phyloP scores from a whole-genome alignment of 1,284 basidiomycete species.

The Cutaneotrichosporon arboriforme region DNA sequence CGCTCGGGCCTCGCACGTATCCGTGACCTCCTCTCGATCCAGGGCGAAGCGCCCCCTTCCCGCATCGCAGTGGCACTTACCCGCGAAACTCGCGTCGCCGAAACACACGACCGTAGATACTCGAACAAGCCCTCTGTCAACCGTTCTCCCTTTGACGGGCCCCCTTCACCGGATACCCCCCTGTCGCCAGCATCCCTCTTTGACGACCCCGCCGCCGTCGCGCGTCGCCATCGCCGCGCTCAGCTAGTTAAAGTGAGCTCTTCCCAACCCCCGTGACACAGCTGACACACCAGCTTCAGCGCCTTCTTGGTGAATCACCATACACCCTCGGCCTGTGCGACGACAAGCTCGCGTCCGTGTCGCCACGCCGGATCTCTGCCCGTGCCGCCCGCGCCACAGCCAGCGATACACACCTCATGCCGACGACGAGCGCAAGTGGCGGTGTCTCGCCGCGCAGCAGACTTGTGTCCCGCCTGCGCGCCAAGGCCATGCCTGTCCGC shows the following conservation, averaged over 20 bases:
- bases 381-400: too few species aligned
- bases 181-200: not conserved
- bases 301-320: constrained; percentile 23
- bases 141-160: not conserved
- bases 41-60: not conserved
- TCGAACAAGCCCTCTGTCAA: not conserved
- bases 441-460: not conserved
- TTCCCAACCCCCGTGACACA: not conserved
- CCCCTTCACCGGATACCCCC: not conserved
- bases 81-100: constrained; percentile 23
- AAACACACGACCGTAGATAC: constrained; percentile 12
- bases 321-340: constrained; percentile 9
- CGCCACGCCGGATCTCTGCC: too few species aligned
- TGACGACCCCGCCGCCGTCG: constrained; percentile 15
- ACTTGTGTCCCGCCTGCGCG: too few species aligned
- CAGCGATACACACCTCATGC: too few species aligned
- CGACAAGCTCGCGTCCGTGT: constrained; percentile 2
- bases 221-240: constrained; percentile 18
- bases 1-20: not conserved
- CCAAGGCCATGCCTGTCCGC: not conserved
- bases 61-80: constrained; percentile 23
- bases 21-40: not conserved
- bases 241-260: constrained; percentile 29
- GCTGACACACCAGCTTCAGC: constrained; percentile 18
- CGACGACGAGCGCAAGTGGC: too few species aligned